phyloP scores from a whole-genome alignment of 2,329 filamentous ascomycete genomes.

The Thielaviopsis euricoi region DNA sequence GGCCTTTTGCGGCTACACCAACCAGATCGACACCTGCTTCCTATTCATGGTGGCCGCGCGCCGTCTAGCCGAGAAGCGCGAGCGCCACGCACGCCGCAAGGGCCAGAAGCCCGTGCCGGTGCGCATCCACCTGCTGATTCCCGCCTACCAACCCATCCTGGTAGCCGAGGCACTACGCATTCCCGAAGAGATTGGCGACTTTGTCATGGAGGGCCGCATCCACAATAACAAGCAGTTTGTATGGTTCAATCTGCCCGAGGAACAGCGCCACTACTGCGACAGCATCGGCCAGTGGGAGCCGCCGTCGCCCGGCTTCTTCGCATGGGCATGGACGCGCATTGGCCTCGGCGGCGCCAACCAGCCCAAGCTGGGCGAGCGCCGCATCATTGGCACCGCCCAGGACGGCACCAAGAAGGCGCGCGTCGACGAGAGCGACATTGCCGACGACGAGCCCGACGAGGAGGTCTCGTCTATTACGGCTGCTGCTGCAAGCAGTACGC shows the following conservation, averaged over 20 bases:
- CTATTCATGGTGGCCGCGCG: conserved; percentile 24
- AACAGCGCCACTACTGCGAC: conserved; percentile 18
- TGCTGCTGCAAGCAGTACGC: neutral
- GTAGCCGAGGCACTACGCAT: conserved; percentile 21
- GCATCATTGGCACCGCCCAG: conserved; percentile 17
- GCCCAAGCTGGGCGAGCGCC: conserved; percentile 13
- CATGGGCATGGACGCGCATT: conserved; percentile 16
- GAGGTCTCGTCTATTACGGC: neutral
- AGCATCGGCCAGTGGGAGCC: conserved; percentile 21
- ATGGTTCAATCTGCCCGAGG: conserved; percentile 22
- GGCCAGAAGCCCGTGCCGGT: conserved; percentile 16
- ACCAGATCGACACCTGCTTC: conserved; percentile 24
- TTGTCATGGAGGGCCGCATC: conserved; percentile 23
- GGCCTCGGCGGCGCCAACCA: conserved; percentile 15
- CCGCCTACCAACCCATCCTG: conserved; percentile 23
- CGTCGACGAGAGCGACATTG: conserved; percentile 10
- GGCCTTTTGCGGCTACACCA: conserved; percentile 24
- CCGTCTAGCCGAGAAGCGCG: conserved; percentile 15
- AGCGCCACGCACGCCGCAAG: conserved; percentile 14
- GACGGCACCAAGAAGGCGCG: conserved; percentile 9
- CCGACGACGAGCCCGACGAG: conserved; percentile 7
- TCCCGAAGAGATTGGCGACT: conserved; percentile 22
- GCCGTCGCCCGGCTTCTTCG: conserved; percentile 16
- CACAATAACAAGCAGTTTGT: conserved; percentile 23
- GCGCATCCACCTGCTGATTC: conserved; percentile 23